These are phyloP conservation scores for Phanerochaete carnosa DNA, from an alignment of 768 basidiomycete species.

Conservation along the genomic window DNA sequence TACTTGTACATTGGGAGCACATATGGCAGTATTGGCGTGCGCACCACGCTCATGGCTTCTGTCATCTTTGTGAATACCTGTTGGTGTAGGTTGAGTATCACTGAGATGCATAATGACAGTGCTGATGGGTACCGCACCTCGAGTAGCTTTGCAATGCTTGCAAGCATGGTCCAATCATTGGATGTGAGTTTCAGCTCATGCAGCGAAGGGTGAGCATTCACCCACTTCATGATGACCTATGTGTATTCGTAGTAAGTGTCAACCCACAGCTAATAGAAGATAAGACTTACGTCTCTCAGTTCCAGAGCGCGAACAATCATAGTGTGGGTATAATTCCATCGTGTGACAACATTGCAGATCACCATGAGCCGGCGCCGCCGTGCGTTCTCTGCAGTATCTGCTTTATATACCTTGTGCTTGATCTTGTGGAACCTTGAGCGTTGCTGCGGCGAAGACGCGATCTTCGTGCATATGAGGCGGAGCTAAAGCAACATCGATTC, in stretches of 20 bases:
- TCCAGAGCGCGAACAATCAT: conserved; percentile 28
- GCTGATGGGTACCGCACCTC: background rate
- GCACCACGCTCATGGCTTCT: conserved; percentile 22
- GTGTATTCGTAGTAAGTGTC: background rate
- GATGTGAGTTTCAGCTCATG: background rate
- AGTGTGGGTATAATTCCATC: conserved; percentile 35
- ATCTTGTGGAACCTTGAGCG: conserved; percentile 22
- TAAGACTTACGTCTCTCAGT: conserved; percentile 22
- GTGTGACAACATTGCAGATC: conserved; percentile 29
- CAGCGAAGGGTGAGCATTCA: conserved; percentile 6
- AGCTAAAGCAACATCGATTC: conserved; percentile 22
- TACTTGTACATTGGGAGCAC: conserved; percentile 29
- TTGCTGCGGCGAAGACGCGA: conserved; percentile 30
- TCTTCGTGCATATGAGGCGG: conserved; percentile 28
- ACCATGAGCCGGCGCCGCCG: conserved; percentile 23
- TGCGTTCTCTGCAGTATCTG: background rate
- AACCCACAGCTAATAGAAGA: too few relatives aligned
- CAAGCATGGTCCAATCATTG: background rate
- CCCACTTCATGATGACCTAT: conserved; percentile 33
- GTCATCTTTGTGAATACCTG: conserved; percentile 31
- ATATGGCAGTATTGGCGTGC: conserved; percentile 27
- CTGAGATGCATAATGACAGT: too few relatives aligned
- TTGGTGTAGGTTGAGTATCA: background rate
- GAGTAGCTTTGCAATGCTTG: background rate
- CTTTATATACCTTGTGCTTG: conserved; percentile 11